Evolutionary conservation across 1,284 basidiomycete genomes (phyloP), one percentile per base, ranked within the genome.

Genomic region (Phylloboletellus chloephorus): DNA sequence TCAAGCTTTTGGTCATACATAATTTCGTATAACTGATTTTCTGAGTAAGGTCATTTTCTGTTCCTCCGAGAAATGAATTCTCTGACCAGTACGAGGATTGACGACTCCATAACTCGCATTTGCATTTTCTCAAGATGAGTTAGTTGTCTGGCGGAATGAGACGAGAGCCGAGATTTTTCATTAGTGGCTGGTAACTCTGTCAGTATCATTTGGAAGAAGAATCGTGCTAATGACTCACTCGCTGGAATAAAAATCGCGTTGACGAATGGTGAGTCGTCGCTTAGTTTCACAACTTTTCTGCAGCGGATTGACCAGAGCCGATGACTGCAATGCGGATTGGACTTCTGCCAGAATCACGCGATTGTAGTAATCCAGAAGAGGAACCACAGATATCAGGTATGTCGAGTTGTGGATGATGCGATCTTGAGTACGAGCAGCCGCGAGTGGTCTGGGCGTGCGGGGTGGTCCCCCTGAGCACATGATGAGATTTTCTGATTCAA

Each of bases 211-310:
- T 25, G n/a, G 17, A 12, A 13, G 13, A 32, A 28, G 7, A n/a
- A 11, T 11, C 15, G n/a, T 31, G 6, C 28, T 39, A 28, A 38
- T 37, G 5, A 29, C 67, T 51, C 55, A 72, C 73, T 57, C 16
- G 60, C 63, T 21, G 78, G 76, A 53, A 77, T 73, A 47, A 78
- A 79, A 7, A 78, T 72, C 50, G 77, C 74, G 48, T 79, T 79
- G 11, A 73, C 67, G 49, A 78, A 79, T 0, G 74, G 73, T 2
- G 71, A 70, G 47, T 78, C 74, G 44, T 79, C 77, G 34, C 74
- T 75, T 10, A 74, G 74, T 41, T 72, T 73, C 29, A 71, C 63
- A 11, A 76, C n/a, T n/a, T 72, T 51, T 78, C 76, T 2, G 73
- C 70, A 8, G 72, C 69, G 11, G 73, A 76, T 50, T 78, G 76